Evolutionary conservation across 768 basidiomycete genomes (phyloP), one percentile per base, ranked within the genome.

Genomic region (Lactarius psammicola): DNA sequence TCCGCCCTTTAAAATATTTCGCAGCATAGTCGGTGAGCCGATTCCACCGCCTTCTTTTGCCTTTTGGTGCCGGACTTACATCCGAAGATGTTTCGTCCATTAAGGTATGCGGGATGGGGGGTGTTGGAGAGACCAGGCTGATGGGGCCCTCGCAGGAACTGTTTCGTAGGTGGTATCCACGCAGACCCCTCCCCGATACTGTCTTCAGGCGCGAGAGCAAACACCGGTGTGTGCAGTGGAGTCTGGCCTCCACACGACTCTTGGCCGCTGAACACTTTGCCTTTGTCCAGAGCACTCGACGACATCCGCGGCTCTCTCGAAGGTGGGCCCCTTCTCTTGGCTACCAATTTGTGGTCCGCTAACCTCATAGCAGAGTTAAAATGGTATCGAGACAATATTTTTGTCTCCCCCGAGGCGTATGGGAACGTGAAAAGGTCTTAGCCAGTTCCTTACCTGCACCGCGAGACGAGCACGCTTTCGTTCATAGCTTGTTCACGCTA

Each of bases 341-440:
- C 62, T 58, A 11, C 9, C 17, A 38, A n/a, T 53, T 56, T 56
- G 55, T 54, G 57, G 11, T 28, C 23, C 11, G 18, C 68, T 63
- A 57, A 42, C 55, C 26, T 33, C 33, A 36, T 33, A 59, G 11
- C 71, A 93, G 92, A 95, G 73, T 80, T 95, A 51, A 75, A 85
- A 68, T 94, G 87, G 85, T 95, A 94, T 71, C 83, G 88, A 64
- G 76, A 85, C 57, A 87, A 88, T 71, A 81, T 94, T 61, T 95
- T 95, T 72, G 70, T 84, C 33, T 72, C 79, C 23, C 74, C 79
- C 17, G 59, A 66, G 28, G 65, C 40, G n/a, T 68, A 68, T 60
- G 59, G 40, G 20, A 13, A 1, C 36, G 36, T 40, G 23, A 63
- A 66, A 30, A 40, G 57, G 9, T 34, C 36, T 42, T 66, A 62